Evolutionary conservation across 2,329 filamentous ascomycete species (phyloP), one percentile per base, ranked within the genome.

Genomic region (Exophiala spinifera): DNA sequence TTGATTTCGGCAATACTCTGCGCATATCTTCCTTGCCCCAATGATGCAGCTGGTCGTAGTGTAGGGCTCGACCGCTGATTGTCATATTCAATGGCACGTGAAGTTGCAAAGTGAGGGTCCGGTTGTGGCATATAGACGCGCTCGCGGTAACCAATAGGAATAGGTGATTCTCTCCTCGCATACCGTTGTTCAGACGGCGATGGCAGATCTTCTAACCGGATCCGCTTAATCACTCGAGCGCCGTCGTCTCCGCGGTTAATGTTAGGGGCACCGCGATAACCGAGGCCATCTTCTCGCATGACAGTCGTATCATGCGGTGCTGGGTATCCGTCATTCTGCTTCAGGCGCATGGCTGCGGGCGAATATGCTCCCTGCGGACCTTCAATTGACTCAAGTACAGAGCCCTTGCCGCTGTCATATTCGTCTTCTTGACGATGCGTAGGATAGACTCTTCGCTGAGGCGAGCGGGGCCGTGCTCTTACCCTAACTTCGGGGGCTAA

Each of bases 371-470:
- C 61, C 40, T 64, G 53, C 31, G 56, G 56, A 23, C 47, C 55
- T 49, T 64, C 62, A 36, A 64, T 59, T 11, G 62, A 64, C 23
- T 55, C 57, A 8, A 64, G 47, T 17, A 64, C 51, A 10, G 50
- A 55, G 45, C 45, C 51, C 53, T 63, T 46, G 36, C 56, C 59
- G 31, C 45, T 55, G 13, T 63, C 55, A 28, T 49, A 25, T 48
- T 51, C 52, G 34, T 42, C 47, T 23, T 44, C 31, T 34, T 56
- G 52, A 20, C 53, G 48, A 14, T 36, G 43, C 2, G 47, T 49
- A 33, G 42, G 42, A 39, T 51, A 55, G 3, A 25, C 4, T 31
- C 43, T 45, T 36, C 36, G 49, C 42, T 53, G 43, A 21, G 61
- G 61, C 4, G 61, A 63, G 34, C 56, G 46, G 47, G 61, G 56